phyloP scores from a whole-genome alignment of 345 rosid species.

The Boechera stricta region DNA sequence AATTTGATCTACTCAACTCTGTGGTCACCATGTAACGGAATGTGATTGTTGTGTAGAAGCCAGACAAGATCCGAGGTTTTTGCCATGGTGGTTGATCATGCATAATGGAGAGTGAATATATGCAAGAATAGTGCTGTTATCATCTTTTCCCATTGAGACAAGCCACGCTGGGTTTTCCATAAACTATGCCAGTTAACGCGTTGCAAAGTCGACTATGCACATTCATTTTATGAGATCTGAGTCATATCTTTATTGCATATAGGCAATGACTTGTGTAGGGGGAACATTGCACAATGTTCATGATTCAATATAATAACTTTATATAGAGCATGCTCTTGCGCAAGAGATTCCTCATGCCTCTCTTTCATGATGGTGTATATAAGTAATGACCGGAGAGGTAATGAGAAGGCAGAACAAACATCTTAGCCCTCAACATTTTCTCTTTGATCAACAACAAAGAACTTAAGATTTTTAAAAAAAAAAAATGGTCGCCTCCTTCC shows the following conservation, averaged over 20 bases:
- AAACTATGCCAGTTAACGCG: constrained; percentile 7
- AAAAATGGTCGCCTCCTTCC: constrained; percentile 10
- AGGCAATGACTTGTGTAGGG: background rate
- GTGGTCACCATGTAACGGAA: background rate
- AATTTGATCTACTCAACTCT: background rate
- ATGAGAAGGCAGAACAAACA: constrained; percentile 2
- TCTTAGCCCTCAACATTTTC: background rate
- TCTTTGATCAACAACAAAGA: background rate
- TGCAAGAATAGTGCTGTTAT: constrained; percentile 22
- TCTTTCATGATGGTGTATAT: constrained; percentile 20
- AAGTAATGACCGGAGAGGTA: background rate
- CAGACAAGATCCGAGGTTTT: background rate
- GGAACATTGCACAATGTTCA: constrained; percentile 6
- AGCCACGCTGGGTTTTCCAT: constrained; percentile 16
- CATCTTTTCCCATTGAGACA: constrained; percentile 6
- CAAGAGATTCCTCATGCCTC: background rate
- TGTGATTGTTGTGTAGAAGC: background rate
- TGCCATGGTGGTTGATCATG: background rate
- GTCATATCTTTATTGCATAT: constrained; percentile 14
- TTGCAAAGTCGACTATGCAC: background rate
- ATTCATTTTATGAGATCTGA: constrained; percentile 26
- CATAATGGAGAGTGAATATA: background rate
- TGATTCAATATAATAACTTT: background rate
- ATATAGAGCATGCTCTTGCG: no score
- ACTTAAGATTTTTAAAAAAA: background rate